phyloP scores from a whole-genome alignment of 1,284 basidiomycete species.

The Fistulinella cinereoalba region DNA sequence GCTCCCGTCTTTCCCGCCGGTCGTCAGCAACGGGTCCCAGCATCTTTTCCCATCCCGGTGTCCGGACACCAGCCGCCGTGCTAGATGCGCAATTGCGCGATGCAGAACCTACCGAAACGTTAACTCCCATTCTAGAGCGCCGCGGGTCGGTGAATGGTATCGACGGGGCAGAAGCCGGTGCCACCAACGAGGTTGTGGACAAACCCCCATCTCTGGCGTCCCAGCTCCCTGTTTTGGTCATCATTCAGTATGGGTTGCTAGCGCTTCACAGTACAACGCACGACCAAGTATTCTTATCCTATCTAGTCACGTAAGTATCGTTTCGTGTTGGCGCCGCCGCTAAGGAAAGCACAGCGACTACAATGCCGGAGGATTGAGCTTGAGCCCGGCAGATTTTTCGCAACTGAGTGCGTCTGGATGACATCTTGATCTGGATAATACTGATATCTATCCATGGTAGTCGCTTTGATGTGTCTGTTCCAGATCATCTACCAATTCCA shows the following conservation, averaged over 20 bases:
- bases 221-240: constrained; percentile 67
- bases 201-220: constrained; percentile 60
- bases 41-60: constrained; percentile 80
- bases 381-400: constrained; percentile 79
- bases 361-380: constrained; percentile 66
- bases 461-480: constrained; percentile 77
- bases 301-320: constrained; percentile 70
- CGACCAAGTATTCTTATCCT: constrained; percentile 81
- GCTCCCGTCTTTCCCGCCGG: constrained; percentile 45
- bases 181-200: constrained; percentile 12
- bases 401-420: constrained; percentile 64
- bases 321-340: neutral
- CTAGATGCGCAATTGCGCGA: constrained; percentile 58
- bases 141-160: constrained; percentile 8
- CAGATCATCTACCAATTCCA: constrained; percentile 83
- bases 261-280: constrained; percentile 82
- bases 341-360: constrained; percentile 51
- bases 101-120: constrained; percentile 40
- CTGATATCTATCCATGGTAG: constrained; percentile 35
- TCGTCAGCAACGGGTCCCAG: constrained; percentile 57
- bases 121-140: constrained; percentile 54
- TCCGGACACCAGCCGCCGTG: constrained; percentile 68
- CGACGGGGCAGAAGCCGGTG: constrained; percentile 4
- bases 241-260: constrained; percentile 75
- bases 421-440: neutral